Conservation (phyloP, 371 early-diverging fungal species). For the Batkoa obscura region DNA sequence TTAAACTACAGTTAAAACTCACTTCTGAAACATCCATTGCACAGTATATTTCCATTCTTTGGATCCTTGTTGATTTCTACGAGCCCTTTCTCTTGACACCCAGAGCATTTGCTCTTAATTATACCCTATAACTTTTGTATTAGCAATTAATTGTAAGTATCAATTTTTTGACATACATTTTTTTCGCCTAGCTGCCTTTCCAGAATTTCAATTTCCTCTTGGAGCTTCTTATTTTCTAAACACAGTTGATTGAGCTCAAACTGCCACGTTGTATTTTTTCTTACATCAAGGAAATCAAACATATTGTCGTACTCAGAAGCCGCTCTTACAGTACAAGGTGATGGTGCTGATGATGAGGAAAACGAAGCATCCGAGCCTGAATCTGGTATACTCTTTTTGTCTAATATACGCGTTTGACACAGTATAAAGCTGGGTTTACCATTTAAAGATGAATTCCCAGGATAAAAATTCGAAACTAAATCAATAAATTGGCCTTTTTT, state of each 20-base stretch:
- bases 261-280: constrained; percentile 24
- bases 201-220: constrained; percentile 10
- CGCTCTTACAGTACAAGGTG: constrained; percentile 7
- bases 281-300: constrained; percentile 19
- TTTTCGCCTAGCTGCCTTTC: not conserved
- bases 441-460: not conserved
- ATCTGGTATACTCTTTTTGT: not conserved
- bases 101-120: too few relatives aligned
- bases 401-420: not conserved
- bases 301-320: constrained; percentile 16
- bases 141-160: too few relatives aligned
- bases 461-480: not conserved
- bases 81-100: too few relatives aligned
- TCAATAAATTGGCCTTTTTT: not conserved
- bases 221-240: constrained; percentile 18
- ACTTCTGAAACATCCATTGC: too few relatives aligned
- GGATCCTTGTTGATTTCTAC: too few relatives aligned
- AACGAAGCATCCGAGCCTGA: constrained; percentile 1
- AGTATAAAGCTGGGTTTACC: constrained; percentile 3
- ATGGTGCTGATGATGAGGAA: constrained; percentile 7
- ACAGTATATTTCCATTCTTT: too few relatives aligned
- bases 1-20: too few relatives aligned
- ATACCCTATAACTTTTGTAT: too few relatives aligned
- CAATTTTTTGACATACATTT: not conserved
- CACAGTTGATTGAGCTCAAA: constrained; percentile 27